These are phyloP conservation scores for Lactuca saligna DNA, from an alignment of 129 eudicot genomes.

Conservation along the genomic window DNA sequence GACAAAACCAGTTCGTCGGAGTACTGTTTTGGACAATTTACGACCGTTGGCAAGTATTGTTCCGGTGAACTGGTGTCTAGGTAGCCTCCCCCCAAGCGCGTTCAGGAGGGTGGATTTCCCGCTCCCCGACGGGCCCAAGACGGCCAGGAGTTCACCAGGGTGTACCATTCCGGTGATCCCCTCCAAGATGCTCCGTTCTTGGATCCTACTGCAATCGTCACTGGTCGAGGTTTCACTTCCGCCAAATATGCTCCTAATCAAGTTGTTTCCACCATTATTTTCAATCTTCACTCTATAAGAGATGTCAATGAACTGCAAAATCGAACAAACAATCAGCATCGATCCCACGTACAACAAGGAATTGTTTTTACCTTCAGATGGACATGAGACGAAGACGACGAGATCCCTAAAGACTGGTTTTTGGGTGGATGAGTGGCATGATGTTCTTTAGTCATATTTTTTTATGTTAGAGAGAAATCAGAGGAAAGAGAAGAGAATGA, in stretches of 20 bases:
- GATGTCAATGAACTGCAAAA: slow-evolving; percentile 68
- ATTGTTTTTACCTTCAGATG: neutral
- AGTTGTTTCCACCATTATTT: slow-evolving; percentile 7
- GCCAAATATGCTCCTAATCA: slow-evolving; percentile 32
- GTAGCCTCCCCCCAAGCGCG: slow-evolving; percentile 72
- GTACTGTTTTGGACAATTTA: slow-evolving; percentile 43
- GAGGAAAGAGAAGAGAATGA: slow-evolving; percentile 2
- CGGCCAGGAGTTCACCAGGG: slow-evolving; percentile 80
- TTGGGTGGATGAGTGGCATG: neutral
- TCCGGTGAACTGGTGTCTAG: slow-evolving; percentile 57
- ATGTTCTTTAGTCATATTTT: slow-evolving; percentile 20
- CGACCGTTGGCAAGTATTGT: slow-evolving; percentile 60
- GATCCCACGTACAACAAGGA: neutral
- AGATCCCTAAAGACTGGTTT: neutral
- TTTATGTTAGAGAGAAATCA: neutral
- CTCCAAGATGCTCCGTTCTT: slow-evolving; percentile 57
- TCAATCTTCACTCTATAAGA: slow-evolving; percentile 57
- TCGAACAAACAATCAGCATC: neutral
- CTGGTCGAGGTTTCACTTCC: neutral
- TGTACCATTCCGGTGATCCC: slow-evolving; percentile 75
- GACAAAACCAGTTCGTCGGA: slow-evolving; percentile 70
- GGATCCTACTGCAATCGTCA: slow-evolving; percentile 20
- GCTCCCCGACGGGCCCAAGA: slow-evolving; percentile 95
- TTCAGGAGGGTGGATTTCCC: slow-evolving; percentile 90
- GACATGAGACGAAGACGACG: slow-evolving; percentile 11